Evolutionary conservation across 192 early-diverging fungal genomes (phyloP).

Genomic region (Pilobolus umbonatus): DNA sequence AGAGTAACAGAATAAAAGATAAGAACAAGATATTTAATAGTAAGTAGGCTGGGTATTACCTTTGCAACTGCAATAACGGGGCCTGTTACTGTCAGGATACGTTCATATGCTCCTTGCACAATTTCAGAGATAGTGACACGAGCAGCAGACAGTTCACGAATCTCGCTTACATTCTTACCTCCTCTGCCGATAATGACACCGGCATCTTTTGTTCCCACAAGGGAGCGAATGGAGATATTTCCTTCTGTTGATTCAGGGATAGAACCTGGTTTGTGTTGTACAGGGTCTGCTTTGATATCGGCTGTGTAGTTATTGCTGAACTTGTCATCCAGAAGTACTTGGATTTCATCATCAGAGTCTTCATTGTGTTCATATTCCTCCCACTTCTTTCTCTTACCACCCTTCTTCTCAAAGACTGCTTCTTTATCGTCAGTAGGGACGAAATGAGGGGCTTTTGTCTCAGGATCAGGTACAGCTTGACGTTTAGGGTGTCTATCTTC

Average conservation of each 20-base stretch:
- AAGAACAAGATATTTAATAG: background rate
- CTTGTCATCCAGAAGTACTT: background rate
- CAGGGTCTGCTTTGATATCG: background rate
- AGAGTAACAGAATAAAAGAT: constrained; percentile 1
- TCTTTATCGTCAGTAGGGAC: background rate
- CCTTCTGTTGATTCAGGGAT: background rate
- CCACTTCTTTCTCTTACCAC: background rate
- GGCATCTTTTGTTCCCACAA: constrained; percentile 70
- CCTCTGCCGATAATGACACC: constrained; percentile 88
- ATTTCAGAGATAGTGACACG: constrained; percentile 89
- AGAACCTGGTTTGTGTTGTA: background rate
- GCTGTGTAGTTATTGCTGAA: background rate
- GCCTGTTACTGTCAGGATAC: constrained; percentile 72
- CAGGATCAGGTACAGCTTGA: constrained; percentile 33
- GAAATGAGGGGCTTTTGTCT: constrained; percentile 30
- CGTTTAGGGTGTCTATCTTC: constrained; percentile 29
- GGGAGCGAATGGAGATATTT: constrained; percentile 42
- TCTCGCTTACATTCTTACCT: constrained; percentile 87
- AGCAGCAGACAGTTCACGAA: constrained; percentile 80
- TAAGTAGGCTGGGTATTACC: too few species aligned
- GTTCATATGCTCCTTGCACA: constrained; percentile 66
- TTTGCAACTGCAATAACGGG: constrained; percentile 65
- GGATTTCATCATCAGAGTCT: constrained; percentile 14
- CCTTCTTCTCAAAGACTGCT: background rate
- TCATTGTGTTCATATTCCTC: background rate